Conservation (phyloP, 2,329 filamentous ascomycete genomes). For the Zymoseptoria pseudotritici region DNA sequence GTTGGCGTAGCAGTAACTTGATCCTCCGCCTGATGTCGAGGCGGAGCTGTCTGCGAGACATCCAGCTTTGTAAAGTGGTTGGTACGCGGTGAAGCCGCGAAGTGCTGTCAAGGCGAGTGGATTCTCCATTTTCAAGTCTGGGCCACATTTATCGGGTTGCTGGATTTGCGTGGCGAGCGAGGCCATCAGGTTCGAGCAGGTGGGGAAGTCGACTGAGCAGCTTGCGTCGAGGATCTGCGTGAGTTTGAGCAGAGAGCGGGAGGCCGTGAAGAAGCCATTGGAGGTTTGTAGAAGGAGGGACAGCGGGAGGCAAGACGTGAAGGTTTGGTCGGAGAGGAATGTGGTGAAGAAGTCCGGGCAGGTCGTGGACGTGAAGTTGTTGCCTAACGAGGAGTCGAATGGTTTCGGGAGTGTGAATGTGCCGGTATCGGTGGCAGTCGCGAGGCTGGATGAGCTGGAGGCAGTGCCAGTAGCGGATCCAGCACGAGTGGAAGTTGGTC, state of each 20-base stretch:
- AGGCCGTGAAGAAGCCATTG: slow-evolving; percentile 71
- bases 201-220: slow-evolving; percentile 59
- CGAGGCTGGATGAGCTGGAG: slow-evolving; percentile 12
- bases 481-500: slow-evolving; percentile 1
- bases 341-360: slow-evolving; percentile 62
- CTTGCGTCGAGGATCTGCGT: slow-evolving; percentile 71
- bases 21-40: slow-evolving; percentile 28
- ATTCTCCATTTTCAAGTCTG: slow-evolving; percentile 62
- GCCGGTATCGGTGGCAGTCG: slow-evolving; percentile 17
- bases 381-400: slow-evolving; percentile 43
- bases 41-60: slow-evolving; percentile 60
- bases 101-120: slow-evolving; percentile 67
- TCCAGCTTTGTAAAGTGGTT: slow-evolving; percentile 68
- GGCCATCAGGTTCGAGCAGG: slow-evolving; percentile 60
- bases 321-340: slow-evolving; percentile 59
- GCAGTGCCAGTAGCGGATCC: slow-evolving; percentile 3
- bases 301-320: slow-evolving; percentile 70
- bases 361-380: slow-evolving; percentile 44
- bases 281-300: slow-evolving; percentile 85
- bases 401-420: slow-evolving; percentile 32
- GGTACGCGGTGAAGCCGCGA: slow-evolving; percentile 67
- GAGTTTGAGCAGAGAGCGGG: slow-evolving; percentile 62
- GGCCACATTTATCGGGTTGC: slow-evolving; percentile 56
- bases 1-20: slow-evolving; percentile 66
- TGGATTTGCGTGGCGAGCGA: slow-evolving; percentile 60